phyloP scores from a whole-genome alignment of 179 eudicot species.

The Nepenthes alata region DNA sequence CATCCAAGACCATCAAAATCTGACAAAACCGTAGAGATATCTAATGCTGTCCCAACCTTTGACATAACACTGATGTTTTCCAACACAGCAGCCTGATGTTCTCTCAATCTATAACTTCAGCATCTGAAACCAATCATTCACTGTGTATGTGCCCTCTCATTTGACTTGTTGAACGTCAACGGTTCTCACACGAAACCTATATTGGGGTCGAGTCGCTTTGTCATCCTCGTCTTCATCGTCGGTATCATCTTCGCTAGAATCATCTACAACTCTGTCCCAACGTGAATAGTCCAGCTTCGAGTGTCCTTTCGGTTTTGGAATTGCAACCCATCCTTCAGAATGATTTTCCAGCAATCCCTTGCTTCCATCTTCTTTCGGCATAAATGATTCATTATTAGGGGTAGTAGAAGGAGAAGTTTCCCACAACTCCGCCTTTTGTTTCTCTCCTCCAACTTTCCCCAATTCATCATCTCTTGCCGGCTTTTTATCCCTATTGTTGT shows the following conservation, averaged over 20 bases:
- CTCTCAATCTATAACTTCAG: not conserved
- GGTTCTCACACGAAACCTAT: constrained; percentile 59
- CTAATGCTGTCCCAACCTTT: too few species aligned
- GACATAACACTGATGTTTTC: too few species aligned
- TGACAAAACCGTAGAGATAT: too few species aligned
- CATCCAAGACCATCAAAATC: too few species aligned
- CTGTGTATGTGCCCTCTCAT: constrained; percentile 11
- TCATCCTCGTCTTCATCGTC: constrained; percentile 47
- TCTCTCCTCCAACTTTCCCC: constrained; percentile 5
- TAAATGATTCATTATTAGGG: constrained; percentile 3
- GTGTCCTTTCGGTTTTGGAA: constrained; percentile 84
- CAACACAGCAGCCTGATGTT: too few species aligned
- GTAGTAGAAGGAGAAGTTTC: constrained; percentile 6
- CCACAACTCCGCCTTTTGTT: constrained; percentile 9
- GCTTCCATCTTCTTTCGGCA: constrained; percentile 14
- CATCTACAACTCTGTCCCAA: constrained; percentile 68
- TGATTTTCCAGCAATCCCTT: constrained; percentile 23
- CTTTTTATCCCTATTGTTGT: constrained; percentile 19
- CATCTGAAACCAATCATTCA: not conserved
- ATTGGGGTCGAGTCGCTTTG: constrained; percentile 50
- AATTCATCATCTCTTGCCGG: constrained; percentile 9
- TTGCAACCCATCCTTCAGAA: constrained; percentile 49
- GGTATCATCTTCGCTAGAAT: constrained; percentile 61
- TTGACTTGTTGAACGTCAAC: constrained; percentile 49
- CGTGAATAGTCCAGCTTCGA: constrained; percentile 76